Evolutionary conservation across 306 rosid genomes (phyloP).

Genomic region (Gillenia trifoliata): DNA sequence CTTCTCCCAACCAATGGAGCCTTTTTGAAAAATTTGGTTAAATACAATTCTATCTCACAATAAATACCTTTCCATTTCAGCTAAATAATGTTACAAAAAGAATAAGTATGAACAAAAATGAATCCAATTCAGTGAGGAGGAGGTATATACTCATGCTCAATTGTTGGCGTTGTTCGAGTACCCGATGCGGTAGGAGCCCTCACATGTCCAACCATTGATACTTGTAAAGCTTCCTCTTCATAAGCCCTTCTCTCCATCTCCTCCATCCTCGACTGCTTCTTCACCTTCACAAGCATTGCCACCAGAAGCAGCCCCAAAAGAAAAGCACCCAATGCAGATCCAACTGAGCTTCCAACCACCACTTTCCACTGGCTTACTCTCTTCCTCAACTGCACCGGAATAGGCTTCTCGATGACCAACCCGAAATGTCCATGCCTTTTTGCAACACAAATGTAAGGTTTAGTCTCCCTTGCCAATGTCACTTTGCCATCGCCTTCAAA

Average conservation of each 20-base stretch:
- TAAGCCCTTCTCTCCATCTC: constrained; percentile 87
- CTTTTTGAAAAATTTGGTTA: constrained; percentile 2
- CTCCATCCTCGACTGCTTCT: constrained; percentile 82
- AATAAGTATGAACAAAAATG: constrained; percentile 2
- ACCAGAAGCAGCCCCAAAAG: constrained; percentile 76
- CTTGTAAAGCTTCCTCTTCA: constrained; percentile 94
- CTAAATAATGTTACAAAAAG: constrained; percentile 47
- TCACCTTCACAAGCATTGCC: constrained; percentile 89
- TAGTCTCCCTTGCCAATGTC: constrained; percentile 46
- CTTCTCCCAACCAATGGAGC: not conserved
- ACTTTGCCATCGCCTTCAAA: constrained; percentile 77
- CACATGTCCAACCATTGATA: constrained; percentile 96
- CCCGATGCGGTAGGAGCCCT: constrained; percentile 77
- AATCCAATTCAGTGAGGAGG: constrained; percentile 40
- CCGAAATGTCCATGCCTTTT: constrained; percentile 89
- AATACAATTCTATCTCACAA: constrained; percentile 14
- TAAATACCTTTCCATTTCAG: not conserved
- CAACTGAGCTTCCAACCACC: constrained; percentile 73
- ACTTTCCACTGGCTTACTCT: constrained; percentile 74
- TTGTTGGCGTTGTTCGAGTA: constrained; percentile 56
- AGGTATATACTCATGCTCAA: constrained; percentile 58
- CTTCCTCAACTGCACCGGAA: constrained; percentile 40
- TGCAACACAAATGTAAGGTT: constrained; percentile 55
- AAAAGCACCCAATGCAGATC: constrained; percentile 77
- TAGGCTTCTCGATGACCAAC: constrained; percentile 53